Conservation (phyloP, 2,329 filamentous ascomycete species). For the Aphanocladium album region DNA sequence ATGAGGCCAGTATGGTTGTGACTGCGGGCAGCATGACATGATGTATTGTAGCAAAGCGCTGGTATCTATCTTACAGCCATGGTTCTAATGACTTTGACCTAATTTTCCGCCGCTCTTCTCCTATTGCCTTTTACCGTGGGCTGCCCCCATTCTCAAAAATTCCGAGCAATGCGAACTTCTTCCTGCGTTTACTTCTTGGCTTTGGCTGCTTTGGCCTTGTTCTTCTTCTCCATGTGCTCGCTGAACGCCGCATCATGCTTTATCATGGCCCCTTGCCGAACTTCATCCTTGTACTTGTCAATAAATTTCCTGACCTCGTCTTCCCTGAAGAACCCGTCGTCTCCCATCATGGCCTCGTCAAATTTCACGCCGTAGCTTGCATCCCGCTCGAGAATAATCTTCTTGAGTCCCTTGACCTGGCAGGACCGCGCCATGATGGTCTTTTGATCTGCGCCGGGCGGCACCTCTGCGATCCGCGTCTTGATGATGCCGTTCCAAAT, state of each 20-base stretch:
- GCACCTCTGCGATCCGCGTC: constrained; percentile 24
- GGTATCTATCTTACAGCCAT: not conserved
- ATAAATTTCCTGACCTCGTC: constrained; percentile 40
- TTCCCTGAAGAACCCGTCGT: constrained; percentile 39
- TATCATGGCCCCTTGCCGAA: constrained; percentile 31
- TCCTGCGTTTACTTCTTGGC: not conserved
- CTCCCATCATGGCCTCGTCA: constrained; percentile 24
- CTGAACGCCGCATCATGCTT: constrained; percentile 19
- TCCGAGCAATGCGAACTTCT: not conserved
- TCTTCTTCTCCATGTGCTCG: constrained; percentile 6
- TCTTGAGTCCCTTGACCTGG: constrained; percentile 40
- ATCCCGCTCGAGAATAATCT: constrained; percentile 44
- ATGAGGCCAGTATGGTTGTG: not conserved
- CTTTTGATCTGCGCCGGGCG: constrained; percentile 19
- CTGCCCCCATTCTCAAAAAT: no score
- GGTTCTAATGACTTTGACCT: not conserved
- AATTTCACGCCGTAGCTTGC: constrained; percentile 31
- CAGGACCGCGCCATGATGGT: constrained; percentile 28
- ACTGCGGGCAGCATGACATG: not conserved
- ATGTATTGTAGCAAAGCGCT: not conserved
- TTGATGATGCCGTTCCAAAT: constrained; percentile 46
- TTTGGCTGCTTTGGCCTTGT: not conserved
- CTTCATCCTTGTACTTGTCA: constrained; percentile 28
- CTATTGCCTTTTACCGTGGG: no score
- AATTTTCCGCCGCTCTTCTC: no score